phyloP scores from a whole-genome alignment of 768 basidiomycete genomes.

The Lactifluus hygrophoroides region DNA sequence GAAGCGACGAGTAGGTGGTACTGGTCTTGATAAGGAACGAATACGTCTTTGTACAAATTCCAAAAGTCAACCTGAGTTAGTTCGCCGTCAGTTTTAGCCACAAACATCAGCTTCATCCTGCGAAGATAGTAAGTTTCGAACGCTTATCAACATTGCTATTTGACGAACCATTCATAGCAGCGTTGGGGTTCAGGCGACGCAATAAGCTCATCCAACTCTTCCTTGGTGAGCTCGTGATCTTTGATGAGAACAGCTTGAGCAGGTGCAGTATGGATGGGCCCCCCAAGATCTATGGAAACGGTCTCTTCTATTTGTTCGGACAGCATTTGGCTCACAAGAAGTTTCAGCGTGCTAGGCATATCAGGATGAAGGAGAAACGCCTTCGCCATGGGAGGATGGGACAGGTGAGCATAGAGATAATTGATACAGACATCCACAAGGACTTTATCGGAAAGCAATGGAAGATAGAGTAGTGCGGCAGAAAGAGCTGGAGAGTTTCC shows the following conservation, averaged over 20 bases:
- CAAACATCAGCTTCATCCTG: slow-evolving; percentile 88
- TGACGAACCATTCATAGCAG: slow-evolving; percentile 69
- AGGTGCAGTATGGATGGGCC: slow-evolving; percentile 48
- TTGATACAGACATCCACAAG: slow-evolving; percentile 66
- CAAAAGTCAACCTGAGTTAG: slow-evolving; percentile 94
- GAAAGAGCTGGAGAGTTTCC: slow-evolving; percentile 50
- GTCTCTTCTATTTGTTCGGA: slow-evolving; percentile 66
- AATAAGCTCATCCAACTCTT: slow-evolving; percentile 56
- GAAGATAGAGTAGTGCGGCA: slow-evolving; percentile 62
- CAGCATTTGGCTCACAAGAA: slow-evolving; percentile 60
- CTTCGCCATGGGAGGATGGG: slow-evolving; percentile 65
- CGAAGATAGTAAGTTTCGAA: background rate
- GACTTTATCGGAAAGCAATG: slow-evolving; percentile 59
- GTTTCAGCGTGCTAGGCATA: slow-evolving; percentile 59
- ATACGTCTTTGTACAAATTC: slow-evolving; percentile 85
- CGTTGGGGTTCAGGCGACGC: slow-evolving; percentile 63
- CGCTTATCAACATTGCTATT: background rate
- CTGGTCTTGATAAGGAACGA: slow-evolving; percentile 49
- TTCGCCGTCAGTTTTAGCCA: slow-evolving; percentile 64
- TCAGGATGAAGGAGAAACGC: slow-evolving; percentile 64
- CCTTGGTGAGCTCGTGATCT: slow-evolving; percentile 60
- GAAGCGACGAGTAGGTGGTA: slow-evolving; percentile 69
- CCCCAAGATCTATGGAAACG: slow-evolving; percentile 54
- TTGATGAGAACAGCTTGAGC: slow-evolving; percentile 37
- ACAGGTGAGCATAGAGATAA: slow-evolving; percentile 68